Percentiles rank a stretch among this genome's conserved stretches.
Conservation (phyloP, 2,329 filamentous ascomycete species). For the Pestalotiopsis sp. region DNA sequence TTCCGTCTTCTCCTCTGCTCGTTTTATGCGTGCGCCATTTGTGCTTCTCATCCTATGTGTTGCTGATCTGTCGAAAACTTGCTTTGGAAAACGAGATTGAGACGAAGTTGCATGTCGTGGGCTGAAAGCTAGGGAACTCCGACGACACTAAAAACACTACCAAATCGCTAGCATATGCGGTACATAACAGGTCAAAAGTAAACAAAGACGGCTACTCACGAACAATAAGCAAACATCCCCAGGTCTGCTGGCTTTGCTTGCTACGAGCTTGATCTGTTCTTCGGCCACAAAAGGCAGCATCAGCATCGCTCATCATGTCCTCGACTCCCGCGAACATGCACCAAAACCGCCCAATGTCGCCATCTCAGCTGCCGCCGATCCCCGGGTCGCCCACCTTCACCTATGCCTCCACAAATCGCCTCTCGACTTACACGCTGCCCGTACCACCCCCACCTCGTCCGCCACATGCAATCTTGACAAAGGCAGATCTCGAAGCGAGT, state of each 20-base stretch:
- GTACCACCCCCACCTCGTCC: constrained; percentile 60
- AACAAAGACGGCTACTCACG: constrained; percentile 10
- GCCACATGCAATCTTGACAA: constrained; percentile 60
- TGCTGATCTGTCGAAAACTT: neutral
- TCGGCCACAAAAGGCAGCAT: neutral
- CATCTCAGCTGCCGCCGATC: constrained; percentile 60
- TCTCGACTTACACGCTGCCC: constrained; percentile 60
- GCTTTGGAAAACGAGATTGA: neutral
- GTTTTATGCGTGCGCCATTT: neutral
- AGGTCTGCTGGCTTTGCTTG: neutral
- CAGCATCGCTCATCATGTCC: constrained; percentile 2
- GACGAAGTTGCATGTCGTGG: neutral
- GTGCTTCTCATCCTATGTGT: neutral
- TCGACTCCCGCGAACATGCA: neutral
- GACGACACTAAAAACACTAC: neutral
- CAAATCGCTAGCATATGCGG: neutral
- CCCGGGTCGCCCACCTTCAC: constrained; percentile 65
- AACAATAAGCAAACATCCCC: neutral
- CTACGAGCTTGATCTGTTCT: neutral
- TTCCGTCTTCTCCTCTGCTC: neutral
- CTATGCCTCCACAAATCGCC: constrained; percentile 60
- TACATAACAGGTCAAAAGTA: neutral
- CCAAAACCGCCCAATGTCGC: constrained; percentile 37
- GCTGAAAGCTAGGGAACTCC: neutral
- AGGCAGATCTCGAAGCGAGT: constrained; percentile 62